Evolutionary conservation across 495 filamentous ascomycete species (phyloP).

Genomic region (Penicillium ochrochloron): DNA sequence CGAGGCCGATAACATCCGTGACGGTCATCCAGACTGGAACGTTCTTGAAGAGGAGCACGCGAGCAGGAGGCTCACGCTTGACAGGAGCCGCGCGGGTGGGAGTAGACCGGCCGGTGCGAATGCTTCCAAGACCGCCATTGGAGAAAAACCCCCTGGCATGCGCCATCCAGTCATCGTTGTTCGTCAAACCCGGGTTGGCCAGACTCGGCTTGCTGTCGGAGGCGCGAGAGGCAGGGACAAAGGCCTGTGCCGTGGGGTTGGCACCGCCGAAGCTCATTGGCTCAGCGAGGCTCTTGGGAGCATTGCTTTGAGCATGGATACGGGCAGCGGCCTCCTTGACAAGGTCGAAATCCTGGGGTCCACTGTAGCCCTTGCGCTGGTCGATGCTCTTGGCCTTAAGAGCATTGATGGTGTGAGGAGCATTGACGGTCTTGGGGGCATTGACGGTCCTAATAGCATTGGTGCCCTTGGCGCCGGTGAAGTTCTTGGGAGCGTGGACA

Average conservation of each 20-base stretch:
- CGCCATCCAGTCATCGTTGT: background rate
- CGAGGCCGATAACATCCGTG: constrained; percentile 43
- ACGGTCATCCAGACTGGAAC: constrained; percentile 37
- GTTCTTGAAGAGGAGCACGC: constrained; percentile 43
- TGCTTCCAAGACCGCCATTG: background rate
- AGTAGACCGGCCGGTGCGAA: background rate
- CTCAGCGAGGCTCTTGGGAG: too few species aligned
- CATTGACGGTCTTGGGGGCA: too few species aligned
- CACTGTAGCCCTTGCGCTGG: too few species aligned
- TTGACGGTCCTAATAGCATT: too few species aligned
- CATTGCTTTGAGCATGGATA: too few species aligned
- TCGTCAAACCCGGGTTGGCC: background rate
- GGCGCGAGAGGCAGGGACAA: background rate
- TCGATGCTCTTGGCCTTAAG: too few species aligned
- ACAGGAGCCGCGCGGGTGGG: background rate
- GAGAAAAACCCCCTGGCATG: background rate
- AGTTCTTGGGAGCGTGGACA: too few species aligned
- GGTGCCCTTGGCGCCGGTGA: too few species aligned
- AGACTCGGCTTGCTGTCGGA: background rate
- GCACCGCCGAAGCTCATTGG: too few species aligned
- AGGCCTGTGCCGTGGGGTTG: background rate
- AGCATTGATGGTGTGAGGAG: too few species aligned
- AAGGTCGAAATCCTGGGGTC: too few species aligned
- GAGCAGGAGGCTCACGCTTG: constrained; percentile 6
- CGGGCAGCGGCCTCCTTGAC: too few species aligned